These are phyloP conservation scores for Lunularia cruciata DNA, from an alignment of 225 moss, liverwort and hornwort species.

Conservation along the genomic window DNA sequence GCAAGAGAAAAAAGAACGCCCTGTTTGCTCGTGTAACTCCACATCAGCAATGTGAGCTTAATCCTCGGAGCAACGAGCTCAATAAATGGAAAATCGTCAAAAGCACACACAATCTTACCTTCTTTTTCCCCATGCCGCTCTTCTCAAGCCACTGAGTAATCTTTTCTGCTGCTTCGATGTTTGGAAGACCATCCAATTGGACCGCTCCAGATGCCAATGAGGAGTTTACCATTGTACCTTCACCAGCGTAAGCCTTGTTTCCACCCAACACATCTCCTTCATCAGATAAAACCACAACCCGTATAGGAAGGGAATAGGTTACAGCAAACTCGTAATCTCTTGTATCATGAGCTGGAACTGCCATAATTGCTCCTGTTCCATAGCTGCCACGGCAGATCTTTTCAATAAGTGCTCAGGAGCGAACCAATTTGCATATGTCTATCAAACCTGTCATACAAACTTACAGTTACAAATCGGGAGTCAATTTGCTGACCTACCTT, in stretches of 20 bases:
- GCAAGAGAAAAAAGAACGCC: background rate
- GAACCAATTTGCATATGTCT: background rate
- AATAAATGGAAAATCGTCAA: background rate
- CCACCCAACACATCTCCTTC: slow-evolving; percentile 52
- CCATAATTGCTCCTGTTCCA: slow-evolving; percentile 99
- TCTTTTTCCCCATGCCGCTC: slow-evolving; percentile 66
- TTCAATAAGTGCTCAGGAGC: background rate
- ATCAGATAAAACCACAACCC: slow-evolving; percentile 64
- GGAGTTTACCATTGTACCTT: slow-evolving; percentile 74
- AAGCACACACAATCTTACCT: slow-evolving; percentile 42
- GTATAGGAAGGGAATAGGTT: slow-evolving; percentile 72
- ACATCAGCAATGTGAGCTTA: background rate
- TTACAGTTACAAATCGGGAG: too few species aligned
- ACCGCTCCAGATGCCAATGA: slow-evolving; percentile 50
- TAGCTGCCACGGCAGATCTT: slow-evolving; percentile 53
- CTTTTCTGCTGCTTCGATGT: slow-evolving; percentile 58
- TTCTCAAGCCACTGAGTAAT: slow-evolving; percentile 73
- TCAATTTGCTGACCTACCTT: too few species aligned
- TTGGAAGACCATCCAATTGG: slow-evolving; percentile 68
- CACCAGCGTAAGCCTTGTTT: slow-evolving; percentile 66
- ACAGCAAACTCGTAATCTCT: slow-evolving; percentile 89
- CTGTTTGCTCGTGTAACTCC: background rate
- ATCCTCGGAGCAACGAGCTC: background rate
- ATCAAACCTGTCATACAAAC: too few species aligned
- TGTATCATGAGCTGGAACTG: slow-evolving; percentile 92